Percentiles rank a stretch among this genome's conserved stretches.
Conservation (phyloP, 2,329 filamentous ascomycete species). For the Colletotrichum viniferum region DNA sequence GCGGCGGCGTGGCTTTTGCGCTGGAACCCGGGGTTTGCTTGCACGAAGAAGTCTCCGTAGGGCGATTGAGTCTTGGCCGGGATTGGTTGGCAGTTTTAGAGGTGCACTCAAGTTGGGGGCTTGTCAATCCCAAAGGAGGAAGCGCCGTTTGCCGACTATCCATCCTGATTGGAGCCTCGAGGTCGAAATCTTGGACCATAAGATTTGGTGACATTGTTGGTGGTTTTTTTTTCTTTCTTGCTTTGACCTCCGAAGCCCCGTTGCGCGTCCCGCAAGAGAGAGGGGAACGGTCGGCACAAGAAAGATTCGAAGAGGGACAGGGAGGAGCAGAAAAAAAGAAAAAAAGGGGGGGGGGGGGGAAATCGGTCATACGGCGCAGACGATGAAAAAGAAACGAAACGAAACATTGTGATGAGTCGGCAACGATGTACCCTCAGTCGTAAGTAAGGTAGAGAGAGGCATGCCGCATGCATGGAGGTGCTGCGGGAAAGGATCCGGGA, state of each 20-base stretch:
- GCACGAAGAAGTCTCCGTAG: background rate
- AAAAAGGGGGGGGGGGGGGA: too few species aligned
- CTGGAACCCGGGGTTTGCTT: background rate
- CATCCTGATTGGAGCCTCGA: background rate
- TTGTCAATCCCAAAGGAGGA: background rate
- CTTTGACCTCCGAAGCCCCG: background rate
- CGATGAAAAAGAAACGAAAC: constrained; percentile 11
- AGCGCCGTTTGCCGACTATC: background rate
- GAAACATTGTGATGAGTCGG: constrained; percentile 1
- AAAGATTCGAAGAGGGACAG: background rate
- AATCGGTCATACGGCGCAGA: background rate
- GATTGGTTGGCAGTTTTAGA: background rate
- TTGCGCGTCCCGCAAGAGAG: background rate
- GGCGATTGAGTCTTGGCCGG: background rate
- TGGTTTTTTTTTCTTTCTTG: background rate
- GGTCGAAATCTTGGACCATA: background rate
- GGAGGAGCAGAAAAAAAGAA: background rate
- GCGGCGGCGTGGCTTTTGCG: background rate
- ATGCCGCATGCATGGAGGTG: background rate
- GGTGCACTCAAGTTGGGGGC: background rate
- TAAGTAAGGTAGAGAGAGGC: background rate
- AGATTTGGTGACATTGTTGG: background rate
- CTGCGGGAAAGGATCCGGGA: constrained; percentile 9
- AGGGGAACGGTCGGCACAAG: background rate
- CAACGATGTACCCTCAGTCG: background rate